Evolutionary conservation across 1,139 yeast species (phyloP).

Genomic region (Saccharomyces hybrid): DNA sequence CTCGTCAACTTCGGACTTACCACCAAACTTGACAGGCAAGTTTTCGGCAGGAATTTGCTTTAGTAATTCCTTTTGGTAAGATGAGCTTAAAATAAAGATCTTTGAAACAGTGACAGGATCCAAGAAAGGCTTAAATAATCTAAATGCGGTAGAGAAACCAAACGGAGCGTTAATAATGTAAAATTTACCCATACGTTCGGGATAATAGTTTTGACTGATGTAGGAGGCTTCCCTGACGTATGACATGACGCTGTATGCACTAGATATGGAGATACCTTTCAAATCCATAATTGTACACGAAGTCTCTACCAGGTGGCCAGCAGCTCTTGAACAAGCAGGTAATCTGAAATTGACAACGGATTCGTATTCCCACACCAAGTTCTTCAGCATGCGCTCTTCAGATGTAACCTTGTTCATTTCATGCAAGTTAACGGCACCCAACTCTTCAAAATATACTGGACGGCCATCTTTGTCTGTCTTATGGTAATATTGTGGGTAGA

Average conservation of each 20-base stretch:
- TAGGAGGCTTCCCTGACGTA: constrained; percentile 88
- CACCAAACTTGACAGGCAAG: constrained; percentile 87
- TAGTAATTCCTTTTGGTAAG: constrained; percentile 72
- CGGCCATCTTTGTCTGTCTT: constrained; percentile 95
- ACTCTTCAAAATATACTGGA: constrained; percentile 88
- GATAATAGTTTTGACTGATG: constrained; percentile 94
- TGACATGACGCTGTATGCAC: constrained; percentile 77
- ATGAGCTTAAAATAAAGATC: constrained; percentile 77
- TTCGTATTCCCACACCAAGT: constrained; percentile 96
- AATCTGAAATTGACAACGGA: constrained; percentile 73
- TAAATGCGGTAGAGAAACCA: constrained; percentile 92
- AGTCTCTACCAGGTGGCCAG: constrained; percentile 76
- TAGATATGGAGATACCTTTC: constrained; percentile 80
- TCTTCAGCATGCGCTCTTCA: constrained; percentile 92
- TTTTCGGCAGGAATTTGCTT: constrained; percentile 91
- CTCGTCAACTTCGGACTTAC: constrained; percentile 56
- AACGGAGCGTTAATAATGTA: constrained; percentile 94
- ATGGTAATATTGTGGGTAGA: constrained; percentile 94
- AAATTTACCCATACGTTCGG: constrained; percentile 99
- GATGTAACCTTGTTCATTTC: constrained; percentile 92
- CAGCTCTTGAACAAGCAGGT: constrained; percentile 89
- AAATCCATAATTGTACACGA: constrained; percentile 93
- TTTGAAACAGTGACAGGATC: constrained; percentile 98
- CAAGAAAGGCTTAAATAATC: constrained; percentile 81
- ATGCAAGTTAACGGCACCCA: constrained; percentile 80